Base-by-base conservation (phyloP, 805 yeast genomes). In the Candida silvicultrix region DNA sequence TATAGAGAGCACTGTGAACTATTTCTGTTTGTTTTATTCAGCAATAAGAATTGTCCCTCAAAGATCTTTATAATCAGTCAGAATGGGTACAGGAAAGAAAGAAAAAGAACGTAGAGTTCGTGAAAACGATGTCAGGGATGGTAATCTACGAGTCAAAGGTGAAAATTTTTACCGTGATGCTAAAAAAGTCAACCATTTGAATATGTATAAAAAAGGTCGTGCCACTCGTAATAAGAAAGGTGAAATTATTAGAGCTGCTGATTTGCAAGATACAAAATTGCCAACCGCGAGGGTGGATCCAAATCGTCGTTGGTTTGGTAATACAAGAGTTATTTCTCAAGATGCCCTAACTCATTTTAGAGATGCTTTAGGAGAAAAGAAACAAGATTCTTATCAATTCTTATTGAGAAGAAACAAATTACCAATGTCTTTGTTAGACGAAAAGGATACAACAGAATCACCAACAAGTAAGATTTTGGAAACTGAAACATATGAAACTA, bases 91-190 rank as follows among this genome's bases (percentile, higher is more conserved):
- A 25, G 90, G 80, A 46, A 92, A 92, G 74, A 94, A 89, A 60
- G 99, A 92, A 67, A 86, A 85, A 65, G 76, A 75, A 59, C 83
- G 99, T 71, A 80, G 97, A 62, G 74, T 75, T 47, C 85, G 96
- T 61, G 87, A 89, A 63, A 84, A 84, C 45, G 87, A 83, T 57
- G 73, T 80, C 55, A 78, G 88, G 59, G 96, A 87, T 66, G 97
- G 97, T 25, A 92, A 92, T 59, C 77, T 94, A 47, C 82, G 95
- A 51, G 95, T 88, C 44, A 92, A 92, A 65, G 99, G 99, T 60
- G 99, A 92, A 68, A 92, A 92, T 72, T 92, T 92, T 68, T 92
- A 92, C 71, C 73, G 89, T 58, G 97, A 90, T 79, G 92, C 96
- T 45, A 89, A 89, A 63, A 87, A 87, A 62, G 96, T 90, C 49